phyloP scores from a whole-genome alignment of 345 rosid species.

The Turritis glabra region DNA sequence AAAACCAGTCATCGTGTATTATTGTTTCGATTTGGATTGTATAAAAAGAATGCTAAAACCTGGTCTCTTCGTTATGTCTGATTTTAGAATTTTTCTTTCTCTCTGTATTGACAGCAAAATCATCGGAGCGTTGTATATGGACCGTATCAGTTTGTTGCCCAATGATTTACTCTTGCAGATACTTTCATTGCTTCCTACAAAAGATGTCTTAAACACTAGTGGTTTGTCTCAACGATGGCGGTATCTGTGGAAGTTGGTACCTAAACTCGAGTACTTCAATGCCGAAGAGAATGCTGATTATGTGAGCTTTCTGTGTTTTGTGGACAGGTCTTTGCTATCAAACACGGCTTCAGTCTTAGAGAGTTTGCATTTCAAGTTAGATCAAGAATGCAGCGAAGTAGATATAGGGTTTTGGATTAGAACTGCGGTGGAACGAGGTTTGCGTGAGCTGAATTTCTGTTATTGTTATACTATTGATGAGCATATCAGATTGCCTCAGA shows the following conservation, averaged over 20 bases:
- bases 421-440: constrained; percentile 13
- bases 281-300: background rate
- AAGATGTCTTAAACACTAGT: constrained; percentile 1
- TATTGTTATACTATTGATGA: background rate
- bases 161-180: constrained; percentile 13
- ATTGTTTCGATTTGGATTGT: too few relatives aligned
- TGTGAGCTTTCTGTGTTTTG: background rate
- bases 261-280: constrained; percentile 2
- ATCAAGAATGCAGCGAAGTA: background rate
- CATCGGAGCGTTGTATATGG: background rate
- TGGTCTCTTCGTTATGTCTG: too few relatives aligned
- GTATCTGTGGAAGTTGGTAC: background rate
- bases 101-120: background rate
- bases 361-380: constrained; percentile 8
- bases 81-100: too few relatives aligned
- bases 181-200: constrained; percentile 24
- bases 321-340: constrained; percentile 11
- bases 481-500: constrained; percentile 14
- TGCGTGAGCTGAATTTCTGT: constrained; percentile 8
- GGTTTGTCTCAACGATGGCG: background rate
- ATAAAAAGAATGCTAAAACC: too few relatives aligned
- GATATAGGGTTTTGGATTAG: constrained; percentile 1
- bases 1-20: too few relatives aligned
- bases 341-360: constrained; percentile 9
- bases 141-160: constrained; percentile 6